Conservation (phyloP, 2,329 filamentous ascomycete genomes). For the Neonectria punicea region DNA sequence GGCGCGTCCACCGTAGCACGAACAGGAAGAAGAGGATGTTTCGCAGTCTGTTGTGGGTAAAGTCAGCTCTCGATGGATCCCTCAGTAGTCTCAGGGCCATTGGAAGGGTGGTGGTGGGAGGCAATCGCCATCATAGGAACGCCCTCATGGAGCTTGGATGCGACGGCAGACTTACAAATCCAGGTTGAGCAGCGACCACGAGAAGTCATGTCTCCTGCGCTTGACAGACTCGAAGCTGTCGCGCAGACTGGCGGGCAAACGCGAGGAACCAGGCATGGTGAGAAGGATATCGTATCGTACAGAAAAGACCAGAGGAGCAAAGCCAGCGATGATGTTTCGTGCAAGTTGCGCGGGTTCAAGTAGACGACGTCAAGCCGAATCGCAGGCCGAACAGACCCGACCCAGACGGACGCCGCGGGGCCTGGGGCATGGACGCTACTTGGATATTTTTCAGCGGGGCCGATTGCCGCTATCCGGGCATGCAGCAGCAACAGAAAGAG, state of each 20-base stretch:
- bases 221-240: conserved; percentile 73
- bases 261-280: conserved; percentile 73
- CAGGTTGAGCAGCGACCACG: conserved; percentile 70
- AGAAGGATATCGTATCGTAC: neutral
- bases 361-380: conserved; percentile 33
- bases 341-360: conserved; percentile 15
- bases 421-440: conserved; percentile 43
- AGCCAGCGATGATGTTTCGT: conserved; percentile 23
- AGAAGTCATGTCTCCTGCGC: conserved; percentile 64
- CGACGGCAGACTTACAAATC: conserved; percentile 68
- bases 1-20: conserved; percentile 83
- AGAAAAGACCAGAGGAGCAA: conserved; percentile 7
- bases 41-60: conserved; percentile 67
- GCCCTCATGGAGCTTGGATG: neutral
- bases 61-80: neutral
- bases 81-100: neutral
- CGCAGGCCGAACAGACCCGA: neutral
- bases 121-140: neutral
- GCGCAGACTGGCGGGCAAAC: conserved; percentile 76
- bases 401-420: conserved; percentile 31
- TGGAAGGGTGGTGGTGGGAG: neutral
- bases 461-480: conserved; percentile 32
- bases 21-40: conserved; percentile 93
- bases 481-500: conserved; percentile 25
- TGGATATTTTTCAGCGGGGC: conserved; percentile 47